Evolutionary conservation across 768 basidiomycete genomes (phyloP).

Genomic region (Boletus subparvulus): DNA sequence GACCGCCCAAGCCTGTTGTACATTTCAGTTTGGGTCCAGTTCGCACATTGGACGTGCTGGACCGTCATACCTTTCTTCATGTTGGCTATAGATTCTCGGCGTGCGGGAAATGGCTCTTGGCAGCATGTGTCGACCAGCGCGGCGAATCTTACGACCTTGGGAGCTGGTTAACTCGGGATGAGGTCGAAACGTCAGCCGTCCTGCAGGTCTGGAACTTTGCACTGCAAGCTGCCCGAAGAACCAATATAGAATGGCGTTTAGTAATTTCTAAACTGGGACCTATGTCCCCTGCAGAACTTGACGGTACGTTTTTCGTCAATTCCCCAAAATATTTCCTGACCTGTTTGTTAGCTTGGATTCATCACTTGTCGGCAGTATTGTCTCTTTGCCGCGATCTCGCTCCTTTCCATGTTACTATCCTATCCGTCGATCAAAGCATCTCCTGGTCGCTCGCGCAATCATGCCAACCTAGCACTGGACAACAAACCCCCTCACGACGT

Average conservation of each 20-base stretch:
- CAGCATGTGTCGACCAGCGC: constrained; percentile 72
- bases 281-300: constrained; percentile 58
- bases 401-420: constrained; percentile 57
- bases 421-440: constrained; percentile 57
- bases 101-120: constrained; percentile 76
- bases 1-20: constrained; percentile 38
- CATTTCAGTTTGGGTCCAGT: constrained; percentile 41
- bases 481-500: constrained; percentile 29
- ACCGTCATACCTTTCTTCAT: constrained; percentile 67
- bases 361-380: constrained; percentile 45
- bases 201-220: constrained; percentile 72
- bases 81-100: constrained; percentile 67
- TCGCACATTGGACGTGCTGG: constrained; percentile 49
- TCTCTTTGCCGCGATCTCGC: constrained; percentile 42
- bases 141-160: constrained; percentile 73
- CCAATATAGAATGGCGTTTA: constrained; percentile 78
- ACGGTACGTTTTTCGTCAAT: constrained; percentile 48
- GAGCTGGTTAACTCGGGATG: constrained; percentile 62
- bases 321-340: constrained; percentile 1
- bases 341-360: constrained; percentile 59
- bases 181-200: constrained; percentile 47
- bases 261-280: constrained; percentile 68
- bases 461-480: constrained; percentile 24
- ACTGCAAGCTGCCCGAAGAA: constrained; percentile 56
- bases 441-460: constrained; percentile 56